Evolutionary conservation across 306 rosid genomes (phyloP), one percentile per base, ranked within the genome.

Genomic region (Gastrolobium bilobum): DNA sequence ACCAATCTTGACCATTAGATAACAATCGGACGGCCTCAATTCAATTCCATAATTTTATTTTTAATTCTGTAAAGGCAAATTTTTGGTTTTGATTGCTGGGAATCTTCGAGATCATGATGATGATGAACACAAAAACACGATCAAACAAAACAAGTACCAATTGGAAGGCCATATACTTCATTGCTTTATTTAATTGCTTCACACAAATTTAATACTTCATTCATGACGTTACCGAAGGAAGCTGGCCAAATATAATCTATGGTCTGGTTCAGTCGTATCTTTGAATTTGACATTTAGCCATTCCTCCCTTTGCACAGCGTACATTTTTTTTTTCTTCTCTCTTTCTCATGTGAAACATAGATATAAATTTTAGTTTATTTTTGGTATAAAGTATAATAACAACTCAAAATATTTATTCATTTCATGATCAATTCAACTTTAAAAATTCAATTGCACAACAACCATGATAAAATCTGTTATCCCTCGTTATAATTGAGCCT

Each of bases 71-170:
- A 5, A 71, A 8, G 73, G 78, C 48, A 68, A 73, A 31, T 50
- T 47, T 73, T 72, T 65, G 79, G 87, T 74, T 67, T 81, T 13
- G 8, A 57, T 86, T 76, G 76, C 70, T 31, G 43, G 65, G 86
- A 90, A 88, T 84, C 91, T 84, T 78, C 76, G 69, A 62, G 82
- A 64, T 76, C 72, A 84, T 71, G 65, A 78, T 76, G 75, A 83
- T 81, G 81, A 73, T 80, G 81, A 70, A 71, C 4, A 10, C 47
- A 83, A 20, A 81, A 30, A 58, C 40, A 58, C 39, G 37, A 46
- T 52, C 80, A 78, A 70, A 60, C 60, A 74, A 75, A 82, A 82
- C 76, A 81, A 68, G 78, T 51, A 61, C 53, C 68, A 56, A 79
- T 79, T 66, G 60, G 50, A 42, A 64, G 11, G 26, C 78, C 35